These are phyloP conservation scores for Trametes hirsuta DNA, from an alignment of 1,284 basidiomycete genomes.

Conservation along the genomic window DNA sequence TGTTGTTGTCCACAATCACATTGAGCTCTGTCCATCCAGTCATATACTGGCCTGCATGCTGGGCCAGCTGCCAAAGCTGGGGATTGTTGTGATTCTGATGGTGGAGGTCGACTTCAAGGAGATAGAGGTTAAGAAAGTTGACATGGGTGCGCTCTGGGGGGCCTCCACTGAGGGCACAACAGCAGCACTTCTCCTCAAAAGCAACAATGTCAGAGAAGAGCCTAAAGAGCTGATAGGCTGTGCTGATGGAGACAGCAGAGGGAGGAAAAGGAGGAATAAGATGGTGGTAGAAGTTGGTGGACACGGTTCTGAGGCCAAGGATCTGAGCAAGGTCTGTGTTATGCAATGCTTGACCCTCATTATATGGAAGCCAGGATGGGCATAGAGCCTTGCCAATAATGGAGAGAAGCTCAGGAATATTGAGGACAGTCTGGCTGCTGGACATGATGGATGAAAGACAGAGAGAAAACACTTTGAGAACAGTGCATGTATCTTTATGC, in stretches of 20 bases:
- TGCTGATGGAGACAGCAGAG: not conserved
- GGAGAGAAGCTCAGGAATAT: not conserved
- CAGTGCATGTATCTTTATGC: not conserved
- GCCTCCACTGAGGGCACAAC: not conserved
- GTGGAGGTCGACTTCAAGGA: not conserved
- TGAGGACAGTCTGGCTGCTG: not conserved
- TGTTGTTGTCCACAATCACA: not conserved
- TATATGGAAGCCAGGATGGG: not conserved
- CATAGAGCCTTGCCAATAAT: not conserved
- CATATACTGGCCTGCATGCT: not conserved
- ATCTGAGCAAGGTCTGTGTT: not conserved
- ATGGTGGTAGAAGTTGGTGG: not conserved
- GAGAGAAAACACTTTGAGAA: not conserved
- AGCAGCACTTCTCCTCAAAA: no score
- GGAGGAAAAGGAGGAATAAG: not conserved
- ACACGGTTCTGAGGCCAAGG: not conserved
- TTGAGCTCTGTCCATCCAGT: not conserved
- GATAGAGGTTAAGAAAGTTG: not conserved
- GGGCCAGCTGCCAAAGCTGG: not conserved
- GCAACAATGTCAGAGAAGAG: not conserved
- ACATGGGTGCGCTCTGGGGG: not conserved
- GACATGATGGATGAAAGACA: not conserved
- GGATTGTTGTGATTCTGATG: not conserved
- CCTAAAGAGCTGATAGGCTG: not conserved
- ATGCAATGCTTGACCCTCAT: not conserved